Base-by-base conservation (phyloP, 371 early-diverging fungal genomes). In the Apophysomyces trapeziformis region DNA sequence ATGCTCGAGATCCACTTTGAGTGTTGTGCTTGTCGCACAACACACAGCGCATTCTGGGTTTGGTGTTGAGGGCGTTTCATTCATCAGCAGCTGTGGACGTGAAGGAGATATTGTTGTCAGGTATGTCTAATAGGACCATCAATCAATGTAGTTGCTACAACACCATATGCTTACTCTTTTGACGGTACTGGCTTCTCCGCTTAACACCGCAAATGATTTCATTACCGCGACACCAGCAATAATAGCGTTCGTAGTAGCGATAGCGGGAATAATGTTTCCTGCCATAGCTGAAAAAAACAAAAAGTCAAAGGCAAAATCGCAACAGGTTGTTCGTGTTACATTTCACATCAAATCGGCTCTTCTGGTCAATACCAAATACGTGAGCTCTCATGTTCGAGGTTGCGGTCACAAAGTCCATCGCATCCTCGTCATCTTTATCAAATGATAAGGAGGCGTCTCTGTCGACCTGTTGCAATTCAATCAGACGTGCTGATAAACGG, bases 211-310 rank as follows among this genome's bases (percentile, higher is more conserved):
- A 70, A 91, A 89, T 1, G 95, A 94, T 56, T 93, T 87, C 78
- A 95, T 84, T 11, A 96, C 93, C 56, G 96, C 94, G 69, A 98
- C 79, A 3, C 99, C 99, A 21, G 99, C 96, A 68, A 99, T 90
- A 41, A 99, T 93, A 5, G 99, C 99, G 68, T 99, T 99, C 6
- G 99, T 99, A 0, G 99, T 99, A 21, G 99, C 99, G 67, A 99
- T 98, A n/a, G 99, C 99, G 1, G 99, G 99, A 58, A 99, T 99
- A 64, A 99, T 99, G 73, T 97, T 97, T 44, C 89, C 88, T 57
- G 99, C 99, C 94, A 99, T 99, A 46, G 98, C 97, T 91, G 26
- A 13, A 35, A 50, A 46, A 36, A 38, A 18, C 36, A 26, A 60
- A 16, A 61, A 4, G 21, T 18, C 13, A 57, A 45, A 38, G 38